Conservation (phyloP, 2,329 filamentous ascomycete species). For the Ophiostoma piceae region DNA sequence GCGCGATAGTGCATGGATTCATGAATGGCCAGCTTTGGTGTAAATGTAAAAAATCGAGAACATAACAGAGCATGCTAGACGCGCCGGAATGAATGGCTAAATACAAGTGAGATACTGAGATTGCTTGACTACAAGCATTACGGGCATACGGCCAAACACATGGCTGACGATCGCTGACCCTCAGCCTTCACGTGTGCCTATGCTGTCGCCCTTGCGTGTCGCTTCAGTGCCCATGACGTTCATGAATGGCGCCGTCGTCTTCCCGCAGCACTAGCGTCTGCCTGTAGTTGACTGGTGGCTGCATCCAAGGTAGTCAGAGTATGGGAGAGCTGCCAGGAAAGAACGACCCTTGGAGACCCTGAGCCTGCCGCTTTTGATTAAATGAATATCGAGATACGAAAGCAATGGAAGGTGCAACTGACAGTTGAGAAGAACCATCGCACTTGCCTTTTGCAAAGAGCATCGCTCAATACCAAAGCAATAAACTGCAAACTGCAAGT, state of each 20-base stretch:
- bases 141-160: neutral
- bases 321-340: neutral
- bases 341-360: conserved; percentile 5
- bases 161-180: neutral
- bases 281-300: neutral
- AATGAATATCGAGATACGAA: neutral
- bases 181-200: neutral
- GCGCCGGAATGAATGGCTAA: neutral
- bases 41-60: neutral
- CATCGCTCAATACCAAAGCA: neutral
- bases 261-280: conserved; percentile 3
- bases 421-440: neutral
- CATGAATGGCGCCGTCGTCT: neutral
- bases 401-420: neutral
- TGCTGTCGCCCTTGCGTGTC: conserved; percentile 6
- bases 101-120: neutral
- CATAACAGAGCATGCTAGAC: neutral
- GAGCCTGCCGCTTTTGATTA: neutral
- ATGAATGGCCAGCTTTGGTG: neutral
- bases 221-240: neutral
- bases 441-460: neutral
- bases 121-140: no score
- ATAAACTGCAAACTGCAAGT: neutral
- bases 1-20: neutral
- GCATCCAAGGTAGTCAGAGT: neutral